These are phyloP conservation scores for Nymphaea colorata DNA, from an alignment of 164 flowering plant genomes.

Conservation along the genomic window DNA sequence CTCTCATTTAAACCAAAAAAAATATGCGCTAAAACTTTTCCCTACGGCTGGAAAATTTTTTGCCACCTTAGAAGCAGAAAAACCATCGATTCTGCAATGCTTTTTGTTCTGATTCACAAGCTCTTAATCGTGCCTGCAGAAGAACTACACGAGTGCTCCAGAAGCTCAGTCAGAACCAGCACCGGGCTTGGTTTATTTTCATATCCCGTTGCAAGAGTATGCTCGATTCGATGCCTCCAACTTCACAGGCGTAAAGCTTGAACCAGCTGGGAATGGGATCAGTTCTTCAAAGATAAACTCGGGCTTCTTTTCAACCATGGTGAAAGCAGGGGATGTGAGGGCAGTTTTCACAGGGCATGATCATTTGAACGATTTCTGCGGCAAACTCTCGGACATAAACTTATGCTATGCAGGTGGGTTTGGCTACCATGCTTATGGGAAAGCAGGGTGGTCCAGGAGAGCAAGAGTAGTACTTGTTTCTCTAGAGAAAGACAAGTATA, in stretches of 20 bases:
- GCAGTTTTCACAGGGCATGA: constrained; percentile 87
- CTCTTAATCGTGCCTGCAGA: constrained; percentile 20
- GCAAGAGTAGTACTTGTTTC: constrained; percentile 64
- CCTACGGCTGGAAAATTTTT: no score
- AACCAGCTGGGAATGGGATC: no score
- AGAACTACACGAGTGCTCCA: constrained; percentile 38
- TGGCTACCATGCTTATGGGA: constrained; percentile 97
- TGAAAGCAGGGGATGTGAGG: constrained; percentile 74
- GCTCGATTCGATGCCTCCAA: constrained; percentile 51
- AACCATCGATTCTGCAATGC: no score
- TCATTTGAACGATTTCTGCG: constrained; percentile 90
- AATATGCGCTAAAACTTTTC: no score
- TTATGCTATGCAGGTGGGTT: constrained; percentile 94
- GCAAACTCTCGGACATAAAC: constrained; percentile 47
- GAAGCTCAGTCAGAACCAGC: constrained; percentile 46
- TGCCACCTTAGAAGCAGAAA: no score
- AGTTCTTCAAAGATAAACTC: constrained; percentile 79
- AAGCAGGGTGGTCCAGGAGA: constrained; percentile 87
- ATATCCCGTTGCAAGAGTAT: constrained; percentile 88
- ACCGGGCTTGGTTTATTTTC: constrained; percentile 81
- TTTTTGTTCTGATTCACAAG: no score
- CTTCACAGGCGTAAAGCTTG: constrained; percentile 71
- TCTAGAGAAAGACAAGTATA: constrained; percentile 16
- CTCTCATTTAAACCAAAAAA: no score
- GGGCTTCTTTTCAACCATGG: constrained; percentile 78